These are phyloP conservation scores for Coniella vitis DNA, from an alignment of 2,329 filamentous ascomycete genomes.

Conservation along the genomic window DNA sequence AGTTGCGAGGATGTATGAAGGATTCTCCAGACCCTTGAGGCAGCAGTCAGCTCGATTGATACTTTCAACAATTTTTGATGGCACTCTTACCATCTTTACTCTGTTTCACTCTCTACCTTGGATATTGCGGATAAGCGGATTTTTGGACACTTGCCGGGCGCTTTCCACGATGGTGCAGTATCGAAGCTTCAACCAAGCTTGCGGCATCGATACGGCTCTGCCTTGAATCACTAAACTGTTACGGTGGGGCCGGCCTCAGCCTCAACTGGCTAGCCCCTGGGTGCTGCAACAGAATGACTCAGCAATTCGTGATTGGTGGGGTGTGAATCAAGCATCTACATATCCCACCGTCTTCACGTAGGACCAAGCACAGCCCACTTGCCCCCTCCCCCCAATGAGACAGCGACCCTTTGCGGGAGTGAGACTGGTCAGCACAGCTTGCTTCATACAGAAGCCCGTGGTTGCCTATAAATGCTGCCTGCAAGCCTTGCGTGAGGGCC, in stretches of 20 bases:
- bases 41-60: conserved; percentile 1
- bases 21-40: conserved; percentile 9
- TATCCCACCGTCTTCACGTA: too few relatives aligned
- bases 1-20: conserved; percentile 15
- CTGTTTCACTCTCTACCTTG: background rate
- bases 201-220: conserved; percentile 1
- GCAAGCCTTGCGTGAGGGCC: too few relatives aligned
- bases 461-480: background rate
- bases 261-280: too few relatives aligned
- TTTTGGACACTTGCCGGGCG: background rate
- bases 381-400: too few relatives aligned
- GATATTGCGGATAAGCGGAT: background rate
- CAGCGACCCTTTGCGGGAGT: too few relatives aligned
- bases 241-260: background rate
- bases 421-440: background rate
- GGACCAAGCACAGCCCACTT: too few relatives aligned
- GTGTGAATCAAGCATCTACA: background rate
- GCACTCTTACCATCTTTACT: conserved; percentile 10
- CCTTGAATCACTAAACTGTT: background rate
- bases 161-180: background rate
- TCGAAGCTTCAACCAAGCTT: background rate
- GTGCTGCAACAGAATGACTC: background rate
- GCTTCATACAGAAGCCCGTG: background rate
- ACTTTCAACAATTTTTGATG: background rate
- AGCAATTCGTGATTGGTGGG: background rate